Conservation (phyloP, 129 eudicot species). For the Flaveria brownii region DNA sequence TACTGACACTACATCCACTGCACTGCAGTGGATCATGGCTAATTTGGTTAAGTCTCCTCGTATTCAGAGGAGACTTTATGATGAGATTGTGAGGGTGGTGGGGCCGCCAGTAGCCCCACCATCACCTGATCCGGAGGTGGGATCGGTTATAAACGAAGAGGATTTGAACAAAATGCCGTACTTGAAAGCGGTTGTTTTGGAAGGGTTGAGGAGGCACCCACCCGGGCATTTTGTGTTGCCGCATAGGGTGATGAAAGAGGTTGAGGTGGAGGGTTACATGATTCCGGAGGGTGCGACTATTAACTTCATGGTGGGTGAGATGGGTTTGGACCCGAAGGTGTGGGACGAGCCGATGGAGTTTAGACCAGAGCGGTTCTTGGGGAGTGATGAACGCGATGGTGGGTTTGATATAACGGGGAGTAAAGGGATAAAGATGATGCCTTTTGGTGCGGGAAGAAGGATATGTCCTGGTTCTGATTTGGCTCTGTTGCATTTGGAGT, state of each 20-base stretch:
- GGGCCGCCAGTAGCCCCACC: neutral
- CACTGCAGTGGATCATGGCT: slow-evolving; percentile 15
- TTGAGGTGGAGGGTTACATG: slow-evolving; percentile 42
- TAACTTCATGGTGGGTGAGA: slow-evolving; percentile 61
- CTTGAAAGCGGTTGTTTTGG: slow-evolving; percentile 62
- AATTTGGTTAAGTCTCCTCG: slow-evolving; percentile 11
- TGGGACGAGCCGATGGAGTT: slow-evolving; percentile 73
- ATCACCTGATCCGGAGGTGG: neutral
- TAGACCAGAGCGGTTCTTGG: slow-evolving; percentile 61
- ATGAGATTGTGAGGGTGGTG: neutral
- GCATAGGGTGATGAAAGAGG: slow-evolving; percentile 45
- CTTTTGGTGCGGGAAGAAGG: slow-evolving; percentile 72
- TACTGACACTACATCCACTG: neutral
- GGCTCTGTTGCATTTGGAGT: slow-evolving; percentile 65
- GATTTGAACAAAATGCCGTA: slow-evolving; percentile 54
- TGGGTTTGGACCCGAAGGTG: slow-evolving; percentile 60
- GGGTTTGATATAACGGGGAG: slow-evolving; percentile 58
- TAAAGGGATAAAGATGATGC: slow-evolving; percentile 70
- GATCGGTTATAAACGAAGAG: slow-evolving; percentile 39
- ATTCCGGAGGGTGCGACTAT: slow-evolving; percentile 42
- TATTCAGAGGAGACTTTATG: neutral
- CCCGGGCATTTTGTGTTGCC: slow-evolving; percentile 61
- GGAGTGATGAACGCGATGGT: slow-evolving; percentile 13
- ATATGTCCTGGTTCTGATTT: slow-evolving; percentile 51
- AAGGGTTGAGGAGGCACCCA: slow-evolving; percentile 62